A percentile compares a stretch with the other conserved stretches of the same genome.
Conservation (phyloP, 768 basidiomycete species). For the Phaffia australis region DNA sequence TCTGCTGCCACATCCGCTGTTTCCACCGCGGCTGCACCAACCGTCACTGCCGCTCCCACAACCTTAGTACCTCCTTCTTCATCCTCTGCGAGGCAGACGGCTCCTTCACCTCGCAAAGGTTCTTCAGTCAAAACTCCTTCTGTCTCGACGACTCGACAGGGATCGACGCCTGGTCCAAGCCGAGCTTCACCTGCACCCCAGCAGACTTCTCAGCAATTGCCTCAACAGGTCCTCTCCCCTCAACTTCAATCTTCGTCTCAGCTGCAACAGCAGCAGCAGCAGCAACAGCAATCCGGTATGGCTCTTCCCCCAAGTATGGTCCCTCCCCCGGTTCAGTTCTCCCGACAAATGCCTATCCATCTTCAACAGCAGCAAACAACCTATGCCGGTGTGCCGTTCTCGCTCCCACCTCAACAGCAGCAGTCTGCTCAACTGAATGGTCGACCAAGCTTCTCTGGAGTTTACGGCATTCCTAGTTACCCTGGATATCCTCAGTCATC, state of each 20-base stretch:
- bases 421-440: slow-evolving; percentile 5
- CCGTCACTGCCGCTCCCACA: not conserved
- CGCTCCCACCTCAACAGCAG: slow-evolving; percentile 13
- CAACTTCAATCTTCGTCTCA: not conserved
- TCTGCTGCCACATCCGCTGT: slow-evolving; percentile 6
- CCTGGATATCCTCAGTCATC: slow-evolving; percentile 18
- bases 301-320: not conserved
- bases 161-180: not conserved
- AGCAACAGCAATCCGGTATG: slow-evolving; percentile 7
- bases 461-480: slow-evolving; percentile 15
- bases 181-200: no score
- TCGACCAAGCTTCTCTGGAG: slow-evolving; percentile 12
- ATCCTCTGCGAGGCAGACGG: no score
- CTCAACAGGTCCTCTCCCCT: no score
- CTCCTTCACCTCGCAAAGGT: slow-evolving; percentile 1
- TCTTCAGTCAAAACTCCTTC: not conserved
- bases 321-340: slow-evolving; percentile 12
- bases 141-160: not conserved
- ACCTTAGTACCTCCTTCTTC: not conserved
- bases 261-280: slow-evolving; percentile 5
- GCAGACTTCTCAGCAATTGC: no score
- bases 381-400: slow-evolving; percentile 14
- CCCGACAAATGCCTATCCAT: slow-evolving; percentile 21
- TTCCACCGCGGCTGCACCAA: not conserved
- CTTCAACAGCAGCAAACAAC: slow-evolving; percentile 19